A percentile compares a stretch with the other conserved stretches of the same genome.
Evolutionary conservation across 2,329 filamentous ascomycete species (phyloP).

Genomic region (Botrytis elliptica): DNA sequence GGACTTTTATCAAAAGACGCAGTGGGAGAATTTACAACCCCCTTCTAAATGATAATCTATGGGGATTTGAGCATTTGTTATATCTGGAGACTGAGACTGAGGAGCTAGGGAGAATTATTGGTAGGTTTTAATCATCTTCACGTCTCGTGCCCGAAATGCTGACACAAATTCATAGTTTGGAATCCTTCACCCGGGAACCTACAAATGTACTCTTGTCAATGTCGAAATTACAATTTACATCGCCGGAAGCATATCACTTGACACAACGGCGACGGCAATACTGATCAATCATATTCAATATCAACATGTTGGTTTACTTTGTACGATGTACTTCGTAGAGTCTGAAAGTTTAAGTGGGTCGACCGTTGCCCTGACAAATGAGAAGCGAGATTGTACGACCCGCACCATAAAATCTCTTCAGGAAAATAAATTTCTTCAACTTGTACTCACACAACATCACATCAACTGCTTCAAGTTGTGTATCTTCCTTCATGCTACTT

Average conservation of each 20-base stretch:
- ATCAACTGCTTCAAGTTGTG: neutral
- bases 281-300: neutral
- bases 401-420: constrained; percentile 16
- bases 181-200: neutral
- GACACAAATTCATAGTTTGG: neutral
- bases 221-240: neutral
- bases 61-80: neutral
- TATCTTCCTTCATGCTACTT: neutral
- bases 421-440: neutral
- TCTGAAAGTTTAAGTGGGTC: neutral
- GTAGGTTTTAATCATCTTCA: neutral
- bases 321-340: neutral
- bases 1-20: constrained; percentile 31
- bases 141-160: neutral
- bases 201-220: neutral
- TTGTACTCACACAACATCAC: neutral
- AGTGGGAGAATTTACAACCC: constrained; percentile 31
- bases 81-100: neutral
- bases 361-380: constrained; percentile 9
- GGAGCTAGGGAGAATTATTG: neutral
- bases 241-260: neutral
- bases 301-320: neutral
- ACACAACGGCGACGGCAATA: neutral
- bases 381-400: constrained; percentile 8
- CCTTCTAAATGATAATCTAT: neutral